These are phyloP conservation scores for Thraustochytrium sp. DNA, from an alignment of 352 stramenopile species.

Conservation along the genomic window DNA sequence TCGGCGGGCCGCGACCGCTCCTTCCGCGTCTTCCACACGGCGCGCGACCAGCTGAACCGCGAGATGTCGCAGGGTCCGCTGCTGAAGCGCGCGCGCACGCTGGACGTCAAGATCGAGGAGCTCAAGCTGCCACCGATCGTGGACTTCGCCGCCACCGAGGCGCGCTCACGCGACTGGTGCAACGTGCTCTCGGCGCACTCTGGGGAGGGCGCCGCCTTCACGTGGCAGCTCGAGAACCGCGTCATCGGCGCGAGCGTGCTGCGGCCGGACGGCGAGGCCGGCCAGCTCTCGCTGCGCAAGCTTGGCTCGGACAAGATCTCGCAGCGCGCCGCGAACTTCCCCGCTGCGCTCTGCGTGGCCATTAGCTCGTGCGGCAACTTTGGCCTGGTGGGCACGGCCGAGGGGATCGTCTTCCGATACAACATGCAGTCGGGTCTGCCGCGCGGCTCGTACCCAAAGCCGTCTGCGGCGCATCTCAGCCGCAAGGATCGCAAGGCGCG, in stretches of 20 bases:
- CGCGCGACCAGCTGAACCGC: slow-evolving; percentile 73
- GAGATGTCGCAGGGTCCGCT: slow-evolving; percentile 82
- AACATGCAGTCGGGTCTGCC: slow-evolving; percentile 88
- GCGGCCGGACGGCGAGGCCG: slow-evolving; percentile 28
- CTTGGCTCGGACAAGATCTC: slow-evolving; percentile 15
- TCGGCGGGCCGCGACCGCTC: slow-evolving; percentile 75
- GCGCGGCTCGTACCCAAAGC: slow-evolving; percentile 77
- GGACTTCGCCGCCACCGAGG: slow-evolving; percentile 81
- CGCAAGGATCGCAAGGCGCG: background rate
- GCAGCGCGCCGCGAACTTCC: slow-evolving; percentile 59
- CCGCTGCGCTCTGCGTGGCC: slow-evolving; percentile 52
- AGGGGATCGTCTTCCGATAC: slow-evolving; percentile 86
- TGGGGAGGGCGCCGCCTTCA: slow-evolving; percentile 82
- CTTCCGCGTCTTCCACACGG: slow-evolving; percentile 83
- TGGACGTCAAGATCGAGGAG: slow-evolving; percentile 71
- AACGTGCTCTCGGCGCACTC: slow-evolving; percentile 91
- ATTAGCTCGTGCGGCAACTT: slow-evolving; percentile 87
- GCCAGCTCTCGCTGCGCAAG: background rate
- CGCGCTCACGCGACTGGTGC: slow-evolving; percentile 74
- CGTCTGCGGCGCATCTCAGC: background rate
- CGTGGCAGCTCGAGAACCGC: slow-evolving; percentile 83
- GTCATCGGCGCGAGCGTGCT: slow-evolving; percentile 87
- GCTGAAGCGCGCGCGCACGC: slow-evolving; percentile 78
- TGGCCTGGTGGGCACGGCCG: slow-evolving; percentile 80
- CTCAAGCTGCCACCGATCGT: slow-evolving; percentile 83